phyloP scores from a whole-genome alignment of 2,329 filamentous ascomycete genomes.

The Curvularia sp. region DNA sequence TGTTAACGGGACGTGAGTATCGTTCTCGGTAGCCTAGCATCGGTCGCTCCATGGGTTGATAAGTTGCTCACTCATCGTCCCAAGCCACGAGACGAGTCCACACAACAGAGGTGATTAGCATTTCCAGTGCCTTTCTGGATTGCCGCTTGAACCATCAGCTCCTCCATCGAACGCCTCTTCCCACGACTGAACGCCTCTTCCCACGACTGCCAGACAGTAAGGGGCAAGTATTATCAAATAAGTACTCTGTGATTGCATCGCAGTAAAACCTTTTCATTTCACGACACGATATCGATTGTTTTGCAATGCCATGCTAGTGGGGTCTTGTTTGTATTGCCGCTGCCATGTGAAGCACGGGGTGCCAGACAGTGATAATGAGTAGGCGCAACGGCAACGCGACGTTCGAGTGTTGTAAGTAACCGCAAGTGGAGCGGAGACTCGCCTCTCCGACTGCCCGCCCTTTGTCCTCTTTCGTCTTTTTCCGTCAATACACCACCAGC shows the following conservation, averaged over 20 bases:
- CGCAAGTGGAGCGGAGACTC: constrained; percentile 22
- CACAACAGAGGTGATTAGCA: not conserved
- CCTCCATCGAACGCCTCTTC: not conserved
- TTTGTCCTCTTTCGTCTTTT: constrained; percentile 18
- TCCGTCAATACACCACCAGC: constrained; percentile 18
- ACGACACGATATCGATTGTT: not conserved
- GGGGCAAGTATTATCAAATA: not conserved
- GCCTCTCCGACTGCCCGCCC: constrained; percentile 22
- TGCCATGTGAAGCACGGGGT: not conserved
- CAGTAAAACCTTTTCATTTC: not conserved
- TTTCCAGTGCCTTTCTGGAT: not conserved
- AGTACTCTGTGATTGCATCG: not conserved
- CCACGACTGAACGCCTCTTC: not conserved
- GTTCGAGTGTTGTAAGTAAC: not conserved
- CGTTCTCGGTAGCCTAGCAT: not conserved
- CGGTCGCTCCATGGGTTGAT: not conserved
- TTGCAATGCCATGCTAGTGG: not conserved
- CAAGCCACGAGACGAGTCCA: not conserved
- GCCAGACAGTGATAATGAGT: not conserved
- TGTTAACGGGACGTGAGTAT: not conserved
- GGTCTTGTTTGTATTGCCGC: not conserved
- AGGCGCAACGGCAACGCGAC: not conserved
- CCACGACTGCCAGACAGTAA: not conserved
- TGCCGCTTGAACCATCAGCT: not conserved
- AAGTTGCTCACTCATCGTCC: not conserved